phyloP scores from a whole-genome alignment of 2,329 filamentous ascomycete species.

The Colletotrichum chlorophyti region DNA sequence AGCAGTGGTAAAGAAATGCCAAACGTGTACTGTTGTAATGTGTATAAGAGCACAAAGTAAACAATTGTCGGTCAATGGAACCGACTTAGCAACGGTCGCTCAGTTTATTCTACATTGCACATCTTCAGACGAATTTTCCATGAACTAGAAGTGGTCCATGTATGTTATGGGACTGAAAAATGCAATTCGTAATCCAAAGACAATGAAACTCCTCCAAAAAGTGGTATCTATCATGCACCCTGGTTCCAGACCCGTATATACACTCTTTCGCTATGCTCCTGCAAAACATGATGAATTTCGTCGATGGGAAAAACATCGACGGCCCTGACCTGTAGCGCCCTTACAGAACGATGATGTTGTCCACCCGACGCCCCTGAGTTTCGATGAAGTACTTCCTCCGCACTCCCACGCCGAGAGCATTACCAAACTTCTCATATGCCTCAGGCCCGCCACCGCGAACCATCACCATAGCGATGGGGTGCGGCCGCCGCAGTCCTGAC shows the following conservation, averaged over 20 bases:
- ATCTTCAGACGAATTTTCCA: too few species aligned
- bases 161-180: too few species aligned
- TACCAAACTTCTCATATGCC: constrained; percentile 68
- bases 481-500: constrained; percentile 70
- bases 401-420: constrained; percentile 74
- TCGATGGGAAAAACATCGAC: neutral
- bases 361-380: constrained; percentile 80
- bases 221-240: constrained; percentile 28
- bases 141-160: too few species aligned
- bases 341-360: constrained; percentile 73
- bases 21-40: too few species aligned
- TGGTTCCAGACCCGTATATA: constrained; percentile 21
- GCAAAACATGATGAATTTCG: neutral
- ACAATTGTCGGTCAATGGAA: too few species aligned
- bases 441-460: constrained; percentile 69
- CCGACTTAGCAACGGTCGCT: too few species aligned
- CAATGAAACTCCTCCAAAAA: constrained; percentile 7
- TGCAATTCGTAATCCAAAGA: neutral
- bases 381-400: constrained; percentile 80
- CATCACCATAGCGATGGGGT: constrained; percentile 85
- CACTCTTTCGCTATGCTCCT: constrained; percentile 21
- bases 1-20: too few species aligned
- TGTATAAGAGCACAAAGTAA: too few species aligned
- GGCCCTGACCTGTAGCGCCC: neutral
- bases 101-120: too few species aligned